phyloP scores from a whole-genome alignment of 352 stramenopile genomes.

The Phytopythium chamaehyphon region DNA sequence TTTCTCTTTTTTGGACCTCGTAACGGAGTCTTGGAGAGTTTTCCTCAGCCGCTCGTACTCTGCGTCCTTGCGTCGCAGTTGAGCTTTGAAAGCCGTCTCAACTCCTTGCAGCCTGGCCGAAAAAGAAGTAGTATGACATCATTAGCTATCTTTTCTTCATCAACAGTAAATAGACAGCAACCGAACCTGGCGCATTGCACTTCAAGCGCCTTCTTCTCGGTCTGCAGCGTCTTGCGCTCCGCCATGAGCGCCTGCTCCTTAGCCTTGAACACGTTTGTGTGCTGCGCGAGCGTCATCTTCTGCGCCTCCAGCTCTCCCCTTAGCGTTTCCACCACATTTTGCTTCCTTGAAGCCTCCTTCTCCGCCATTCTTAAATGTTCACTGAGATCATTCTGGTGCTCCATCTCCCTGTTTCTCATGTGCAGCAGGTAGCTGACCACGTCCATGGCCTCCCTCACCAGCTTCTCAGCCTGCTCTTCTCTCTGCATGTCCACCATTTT shows the following conservation, averaged over 20 bases:
- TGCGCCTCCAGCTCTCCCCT: slow-evolving; percentile 40
- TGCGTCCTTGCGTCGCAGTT: slow-evolving; percentile 68
- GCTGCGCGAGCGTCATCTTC: slow-evolving; percentile 44
- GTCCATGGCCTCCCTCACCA: slow-evolving; percentile 56
- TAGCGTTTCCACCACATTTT: slow-evolving; percentile 38
- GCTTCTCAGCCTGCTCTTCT: slow-evolving; percentile 26
- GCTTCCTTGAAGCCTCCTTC: slow-evolving; percentile 54
- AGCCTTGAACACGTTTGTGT: slow-evolving; percentile 58
- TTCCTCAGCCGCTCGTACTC: slow-evolving; percentile 75
- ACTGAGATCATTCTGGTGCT: slow-evolving; percentile 41
- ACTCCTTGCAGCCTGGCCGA: slow-evolving; percentile 53
- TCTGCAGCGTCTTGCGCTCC: slow-evolving; percentile 48
- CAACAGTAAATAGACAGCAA: background rate
- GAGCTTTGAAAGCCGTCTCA: slow-evolving; percentile 69
- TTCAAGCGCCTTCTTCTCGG: slow-evolving; percentile 67
- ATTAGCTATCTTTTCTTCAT: too few relatives aligned
- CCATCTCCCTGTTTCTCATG: slow-evolving; percentile 44
- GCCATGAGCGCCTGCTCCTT: slow-evolving; percentile 46
- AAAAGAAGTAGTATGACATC: too few relatives aligned
- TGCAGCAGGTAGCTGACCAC: slow-evolving; percentile 69
- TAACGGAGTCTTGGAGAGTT: slow-evolving; percentile 51
- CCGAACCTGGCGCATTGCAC: slow-evolving; percentile 53
- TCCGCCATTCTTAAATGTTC: slow-evolving; percentile 38
- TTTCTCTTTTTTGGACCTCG: slow-evolving; percentile 52
- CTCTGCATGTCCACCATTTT: slow-evolving; percentile 11